These are phyloP conservation scores for Hymenoscyphus occultus DNA, from an alignment of 2,329 filamentous ascomycete genomes.

Conservation along the genomic window DNA sequence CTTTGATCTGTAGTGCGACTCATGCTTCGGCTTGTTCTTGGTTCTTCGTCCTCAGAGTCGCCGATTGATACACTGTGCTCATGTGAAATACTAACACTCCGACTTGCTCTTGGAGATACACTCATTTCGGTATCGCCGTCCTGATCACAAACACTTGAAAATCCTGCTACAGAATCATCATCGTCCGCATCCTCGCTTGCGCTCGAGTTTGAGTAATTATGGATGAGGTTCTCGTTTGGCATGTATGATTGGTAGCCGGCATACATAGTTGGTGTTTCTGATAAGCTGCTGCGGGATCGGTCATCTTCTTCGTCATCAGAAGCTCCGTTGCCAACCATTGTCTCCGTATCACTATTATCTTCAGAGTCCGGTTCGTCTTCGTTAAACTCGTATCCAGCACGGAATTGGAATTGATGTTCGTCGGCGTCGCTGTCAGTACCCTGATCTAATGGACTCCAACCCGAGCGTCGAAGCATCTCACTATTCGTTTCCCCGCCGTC, in stretches of 20 bases:
- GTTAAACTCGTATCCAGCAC: slow-evolving; percentile 16
- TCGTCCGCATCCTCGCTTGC: slow-evolving; percentile 25
- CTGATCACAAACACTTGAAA: slow-evolving; percentile 27
- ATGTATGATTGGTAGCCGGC: slow-evolving; percentile 17
- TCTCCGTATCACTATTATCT: slow-evolving; percentile 32
- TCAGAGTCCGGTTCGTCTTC: slow-evolving; percentile 22
- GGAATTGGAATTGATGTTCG: slow-evolving; percentile 6
- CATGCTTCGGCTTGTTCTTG: slow-evolving; percentile 16
- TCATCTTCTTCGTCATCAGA: slow-evolving; percentile 30
- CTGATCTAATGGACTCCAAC: slow-evolving; percentile 37
- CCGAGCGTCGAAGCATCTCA: slow-evolving; percentile 29
- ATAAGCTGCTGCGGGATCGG: slow-evolving; percentile 24
- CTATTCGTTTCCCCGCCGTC: slow-evolving; percentile 31
- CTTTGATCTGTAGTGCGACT: slow-evolving; percentile 12
- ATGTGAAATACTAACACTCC: slow-evolving; percentile 15
- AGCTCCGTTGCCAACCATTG: slow-evolving; percentile 27
- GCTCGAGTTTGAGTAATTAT: slow-evolving; percentile 9
- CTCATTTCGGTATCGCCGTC: slow-evolving; percentile 40
- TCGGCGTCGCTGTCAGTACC: slow-evolving; percentile 34
- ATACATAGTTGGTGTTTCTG: slow-evolving; percentile 24
- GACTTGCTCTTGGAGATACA: slow-evolving; percentile 24
- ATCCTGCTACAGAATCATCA: slow-evolving; percentile 27
- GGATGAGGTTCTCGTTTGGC: slow-evolving; percentile 10
- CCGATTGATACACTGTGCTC: slow-evolving; percentile 5
- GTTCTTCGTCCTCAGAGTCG: slow-evolving; percentile 10